These are phyloP conservation scores for Hydnum rufescens DNA, from an alignment of 768 basidiomycete genomes.

Conservation along the genomic window DNA sequence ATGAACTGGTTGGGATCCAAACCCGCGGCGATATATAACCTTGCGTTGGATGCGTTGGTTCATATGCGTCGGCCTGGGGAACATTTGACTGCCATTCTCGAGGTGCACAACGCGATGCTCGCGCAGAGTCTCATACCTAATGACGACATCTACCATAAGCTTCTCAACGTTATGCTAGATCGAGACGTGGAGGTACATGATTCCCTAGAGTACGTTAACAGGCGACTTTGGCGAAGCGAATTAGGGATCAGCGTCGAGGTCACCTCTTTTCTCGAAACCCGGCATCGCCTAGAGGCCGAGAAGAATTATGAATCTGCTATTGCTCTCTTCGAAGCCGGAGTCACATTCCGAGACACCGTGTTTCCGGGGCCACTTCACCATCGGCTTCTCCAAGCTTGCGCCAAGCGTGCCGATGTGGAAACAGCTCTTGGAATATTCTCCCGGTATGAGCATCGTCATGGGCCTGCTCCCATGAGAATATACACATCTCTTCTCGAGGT, in stretches of 20 bases:
- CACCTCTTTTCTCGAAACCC: not conserved
- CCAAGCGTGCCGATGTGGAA: conserved; percentile 33
- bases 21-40: conserved; percentile 39
- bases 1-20: not conserved
- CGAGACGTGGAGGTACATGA: conserved; percentile 43
- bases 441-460: conserved; percentile 30
- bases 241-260: not conserved
- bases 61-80: conserved; percentile 22
- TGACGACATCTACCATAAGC: conserved; percentile 33
- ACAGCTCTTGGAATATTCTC: conserved; percentile 45
- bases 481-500: conserved; percentile 41
- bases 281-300: conserved; percentile 23
- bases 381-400: conserved; percentile 32
- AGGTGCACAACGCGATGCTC: conserved; percentile 57
- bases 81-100: conserved; percentile 35
- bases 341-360: conserved; percentile 15
- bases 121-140: conserved; percentile 41
- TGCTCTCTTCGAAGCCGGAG: conserved; percentile 46
- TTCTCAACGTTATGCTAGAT: conserved; percentile 41
- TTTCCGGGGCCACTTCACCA: conserved; percentile 29
- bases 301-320: conserved; percentile 53
- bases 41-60: conserved; percentile 34
- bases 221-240: not conserved
- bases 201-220: not conserved
- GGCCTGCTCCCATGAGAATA: conserved; percentile 16